phyloP scores from a whole-genome alignment of 805 yeast species.

The Ogataea degrootiae region DNA sequence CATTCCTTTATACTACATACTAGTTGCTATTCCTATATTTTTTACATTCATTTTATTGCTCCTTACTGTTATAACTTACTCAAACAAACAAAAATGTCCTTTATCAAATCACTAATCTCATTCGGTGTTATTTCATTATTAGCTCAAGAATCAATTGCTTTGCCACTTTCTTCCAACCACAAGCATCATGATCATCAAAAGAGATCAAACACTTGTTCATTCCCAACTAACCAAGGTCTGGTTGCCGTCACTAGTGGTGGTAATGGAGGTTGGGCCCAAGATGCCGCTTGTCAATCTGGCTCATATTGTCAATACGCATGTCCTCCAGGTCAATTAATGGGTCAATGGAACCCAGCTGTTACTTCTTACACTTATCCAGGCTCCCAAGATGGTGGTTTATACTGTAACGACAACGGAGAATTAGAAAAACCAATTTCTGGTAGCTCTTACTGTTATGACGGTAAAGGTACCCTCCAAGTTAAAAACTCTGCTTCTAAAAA shows the following conservation, averaged over 20 bases:
- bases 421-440: constrained; percentile 56
- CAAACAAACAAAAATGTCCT: constrained; percentile 7
- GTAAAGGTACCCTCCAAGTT: constrained; percentile 63
- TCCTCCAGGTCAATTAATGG: constrained; percentile 80
- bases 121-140: constrained; percentile 7
- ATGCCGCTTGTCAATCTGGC: constrained; percentile 70
- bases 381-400: constrained; percentile 78
- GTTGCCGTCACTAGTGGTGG: constrained; percentile 58
- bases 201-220: constrained; percentile 48
- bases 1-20: constrained; percentile 3
- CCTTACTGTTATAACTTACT: neutral
- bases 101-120: constrained; percentile 5
- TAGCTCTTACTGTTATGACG: constrained; percentile 66
- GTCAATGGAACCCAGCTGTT: constrained; percentile 80
- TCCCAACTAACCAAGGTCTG: constrained; percentile 64
- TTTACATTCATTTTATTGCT: neutral
- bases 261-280: constrained; percentile 87
- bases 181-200: constrained; percentile 19
- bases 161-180: constrained; percentile 15
- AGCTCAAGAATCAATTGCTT: constrained; percentile 7
- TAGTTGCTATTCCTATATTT: neutral
- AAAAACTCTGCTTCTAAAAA: constrained; percentile 49
- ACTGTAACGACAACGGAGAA: constrained; percentile 68
- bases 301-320: constrained; percentile 89
- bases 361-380: constrained; percentile 73